phyloP scores from a whole-genome alignment of 2,329 filamentous ascomycete species.

The Exserohilum rostratum region DNA sequence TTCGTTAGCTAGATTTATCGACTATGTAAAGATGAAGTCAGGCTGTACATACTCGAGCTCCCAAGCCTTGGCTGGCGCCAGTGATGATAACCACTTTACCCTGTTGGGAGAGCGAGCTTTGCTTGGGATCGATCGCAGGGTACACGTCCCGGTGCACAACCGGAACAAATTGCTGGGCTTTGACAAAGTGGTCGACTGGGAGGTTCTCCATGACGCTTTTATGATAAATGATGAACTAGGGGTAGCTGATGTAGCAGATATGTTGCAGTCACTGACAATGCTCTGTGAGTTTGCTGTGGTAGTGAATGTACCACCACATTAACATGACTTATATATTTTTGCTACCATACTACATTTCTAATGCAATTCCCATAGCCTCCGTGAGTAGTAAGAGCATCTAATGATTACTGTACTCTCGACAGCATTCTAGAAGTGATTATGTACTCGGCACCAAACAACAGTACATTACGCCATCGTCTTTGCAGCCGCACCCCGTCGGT shows the following conservation, averaged over 20 bases:
- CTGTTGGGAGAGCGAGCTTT: conserved; percentile 37
- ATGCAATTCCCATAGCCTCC: background rate
- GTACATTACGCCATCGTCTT: background rate
- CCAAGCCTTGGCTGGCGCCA: conserved; percentile 52
- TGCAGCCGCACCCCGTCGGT: background rate
- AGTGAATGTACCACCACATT: background rate
- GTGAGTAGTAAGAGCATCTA: background rate
- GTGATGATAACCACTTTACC: conserved; percentile 51
- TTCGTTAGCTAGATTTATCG: background rate
- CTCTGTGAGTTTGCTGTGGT: background rate
- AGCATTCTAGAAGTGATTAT: background rate
- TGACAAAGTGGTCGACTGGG: conserved; percentile 25
- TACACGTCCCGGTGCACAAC: conserved; percentile 47
- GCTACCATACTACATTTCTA: too few relatives aligned
- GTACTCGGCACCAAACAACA: background rate
- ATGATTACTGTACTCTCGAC: background rate
- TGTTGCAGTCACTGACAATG: background rate
- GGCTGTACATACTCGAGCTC: conserved; percentile 24
- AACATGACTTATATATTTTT: too few relatives aligned
- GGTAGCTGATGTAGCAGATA: background rate
- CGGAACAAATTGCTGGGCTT: conserved; percentile 20
- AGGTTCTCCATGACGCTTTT: conserved; percentile 17
- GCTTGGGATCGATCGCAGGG: conserved; percentile 48
- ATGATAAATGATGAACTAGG: background rate
- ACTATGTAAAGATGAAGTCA: background rate